Evolutionary conservation across 441 rosid species (phyloP).

Genomic region (Cnidoscolus chayamansa): DNA sequence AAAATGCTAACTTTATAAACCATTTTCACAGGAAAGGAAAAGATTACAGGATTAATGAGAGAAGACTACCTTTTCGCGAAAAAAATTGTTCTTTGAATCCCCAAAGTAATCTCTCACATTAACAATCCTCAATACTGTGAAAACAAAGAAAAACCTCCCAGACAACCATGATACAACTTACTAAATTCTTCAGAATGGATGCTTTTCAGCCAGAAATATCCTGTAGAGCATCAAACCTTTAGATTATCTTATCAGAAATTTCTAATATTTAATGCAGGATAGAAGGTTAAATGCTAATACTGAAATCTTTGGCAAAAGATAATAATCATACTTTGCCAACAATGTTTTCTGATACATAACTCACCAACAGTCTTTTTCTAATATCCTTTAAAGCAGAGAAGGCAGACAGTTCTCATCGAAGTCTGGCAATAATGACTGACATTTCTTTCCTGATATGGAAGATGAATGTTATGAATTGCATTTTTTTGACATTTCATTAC

Average conservation of each 20-base stretch:
- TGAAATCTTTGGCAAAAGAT: neutral
- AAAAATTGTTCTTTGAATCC: conserved; percentile 16
- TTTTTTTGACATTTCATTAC: neutral
- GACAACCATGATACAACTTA: conserved; percentile 12
- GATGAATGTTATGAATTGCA: no score
- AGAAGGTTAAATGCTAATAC: neutral
- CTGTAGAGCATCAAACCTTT: conserved; percentile 17
- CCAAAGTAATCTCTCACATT: conserved; percentile 21
- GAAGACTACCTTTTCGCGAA: conserved; percentile 28
- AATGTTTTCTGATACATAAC: neutral
- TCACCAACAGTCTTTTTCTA: neutral
- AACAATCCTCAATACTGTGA: conserved; percentile 18
- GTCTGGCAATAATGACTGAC: neutral
- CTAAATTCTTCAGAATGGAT: conserved; percentile 12
- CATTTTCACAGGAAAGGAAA: neutral
- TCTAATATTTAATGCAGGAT: conserved; percentile 1
- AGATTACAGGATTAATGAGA: neutral
- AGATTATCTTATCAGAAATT: conserved; percentile 9
- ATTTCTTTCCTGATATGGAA: no score
- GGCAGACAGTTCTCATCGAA: neutral
- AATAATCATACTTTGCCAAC: neutral
- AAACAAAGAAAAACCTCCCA: conserved; percentile 18
- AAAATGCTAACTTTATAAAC: neutral
- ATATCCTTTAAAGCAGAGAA: conserved; percentile 4
- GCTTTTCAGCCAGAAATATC: conserved; percentile 18